phyloP scores from a whole-genome alignment of 164 flowering plant genomes.

The Taxillus chinensis region DNA sequence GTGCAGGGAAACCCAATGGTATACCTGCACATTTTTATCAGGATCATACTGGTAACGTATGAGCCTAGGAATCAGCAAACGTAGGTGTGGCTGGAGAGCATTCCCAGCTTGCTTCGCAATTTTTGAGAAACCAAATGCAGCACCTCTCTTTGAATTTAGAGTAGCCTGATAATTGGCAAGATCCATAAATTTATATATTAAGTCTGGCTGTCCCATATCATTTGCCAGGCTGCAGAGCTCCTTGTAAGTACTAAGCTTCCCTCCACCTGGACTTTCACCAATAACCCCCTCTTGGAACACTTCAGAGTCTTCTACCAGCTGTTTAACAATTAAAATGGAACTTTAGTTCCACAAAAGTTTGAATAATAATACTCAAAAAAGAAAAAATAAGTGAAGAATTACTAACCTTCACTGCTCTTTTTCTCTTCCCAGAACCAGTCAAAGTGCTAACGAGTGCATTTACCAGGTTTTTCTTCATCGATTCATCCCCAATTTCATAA shows the following conservation, averaged over 20 bases:
- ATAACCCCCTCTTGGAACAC: constrained; percentile 89
- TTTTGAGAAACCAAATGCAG: constrained; percentile 98
- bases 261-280: constrained; percentile 85
- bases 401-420: constrained; percentile 89
- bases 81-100: constrained; percentile 79
- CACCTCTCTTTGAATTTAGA: constrained; percentile 93
- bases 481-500: constrained; percentile 87
- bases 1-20: not conserved
- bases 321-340: constrained; percentile 11
- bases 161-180: constrained; percentile 93
- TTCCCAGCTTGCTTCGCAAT: constrained; percentile 98
- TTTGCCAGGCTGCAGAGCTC: constrained; percentile 92
- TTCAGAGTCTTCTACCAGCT: constrained; percentile 93
- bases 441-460: constrained; percentile 85
- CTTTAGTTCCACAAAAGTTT: constrained; percentile 3
- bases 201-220: constrained; percentile 99
- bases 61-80: constrained; percentile 74
- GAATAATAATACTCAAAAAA: not conserved
- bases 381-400: not conserved
- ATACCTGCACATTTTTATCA: constrained; percentile 97
- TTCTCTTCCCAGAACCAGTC: constrained; percentile 93
- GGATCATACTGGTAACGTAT: constrained; percentile 97
- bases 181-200: constrained; percentile 96
- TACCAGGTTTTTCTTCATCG: constrained; percentile 78
- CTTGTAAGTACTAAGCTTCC: constrained; percentile 91